Percentiles rank a stretch among this genome's conserved stretches.
phyloP scores from a whole-genome alignment of 768 basidiomycete species.

The Hemileccinum impolitum region DNA sequence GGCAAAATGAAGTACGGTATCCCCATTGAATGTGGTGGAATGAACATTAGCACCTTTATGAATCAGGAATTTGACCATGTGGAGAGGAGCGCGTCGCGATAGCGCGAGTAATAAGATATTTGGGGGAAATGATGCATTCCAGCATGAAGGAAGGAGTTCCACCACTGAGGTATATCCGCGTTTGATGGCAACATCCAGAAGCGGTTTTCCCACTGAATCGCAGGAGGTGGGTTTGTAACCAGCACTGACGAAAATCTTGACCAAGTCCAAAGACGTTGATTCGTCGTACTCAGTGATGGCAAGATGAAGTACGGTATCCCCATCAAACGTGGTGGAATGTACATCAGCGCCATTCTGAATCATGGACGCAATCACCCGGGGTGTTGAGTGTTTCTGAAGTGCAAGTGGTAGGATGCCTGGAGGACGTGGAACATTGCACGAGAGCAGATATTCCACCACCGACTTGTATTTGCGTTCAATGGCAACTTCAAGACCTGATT shows the following conservation, averaged over 20 bases:
- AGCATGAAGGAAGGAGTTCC: background rate
- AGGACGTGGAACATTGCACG: background rate
- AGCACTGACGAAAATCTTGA: background rate
- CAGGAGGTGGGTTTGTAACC: background rate
- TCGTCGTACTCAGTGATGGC: background rate
- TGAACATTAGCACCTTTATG: background rate
- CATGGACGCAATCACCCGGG: background rate
- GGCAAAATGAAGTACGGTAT: background rate
- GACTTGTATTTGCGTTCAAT: background rate
- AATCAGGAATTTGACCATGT: background rate
- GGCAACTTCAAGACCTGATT: background rate
- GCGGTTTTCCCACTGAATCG: background rate
- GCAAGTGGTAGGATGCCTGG: background rate
- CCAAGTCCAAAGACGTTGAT: background rate
- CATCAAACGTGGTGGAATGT: background rate
- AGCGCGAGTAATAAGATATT: background rate
- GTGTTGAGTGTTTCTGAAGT: no score
- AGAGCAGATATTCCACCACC: background rate
- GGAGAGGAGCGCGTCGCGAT: background rate
- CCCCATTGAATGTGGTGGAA: background rate
- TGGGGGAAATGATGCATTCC: background rate
- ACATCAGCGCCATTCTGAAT: background rate
- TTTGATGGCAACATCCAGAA: background rate
- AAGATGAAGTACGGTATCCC: background rate
- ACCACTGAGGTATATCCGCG: background rate